Evolutionary conservation across 1,284 basidiomycete species (phyloP).

Genomic region (Austropuccinia psidii): DNA sequence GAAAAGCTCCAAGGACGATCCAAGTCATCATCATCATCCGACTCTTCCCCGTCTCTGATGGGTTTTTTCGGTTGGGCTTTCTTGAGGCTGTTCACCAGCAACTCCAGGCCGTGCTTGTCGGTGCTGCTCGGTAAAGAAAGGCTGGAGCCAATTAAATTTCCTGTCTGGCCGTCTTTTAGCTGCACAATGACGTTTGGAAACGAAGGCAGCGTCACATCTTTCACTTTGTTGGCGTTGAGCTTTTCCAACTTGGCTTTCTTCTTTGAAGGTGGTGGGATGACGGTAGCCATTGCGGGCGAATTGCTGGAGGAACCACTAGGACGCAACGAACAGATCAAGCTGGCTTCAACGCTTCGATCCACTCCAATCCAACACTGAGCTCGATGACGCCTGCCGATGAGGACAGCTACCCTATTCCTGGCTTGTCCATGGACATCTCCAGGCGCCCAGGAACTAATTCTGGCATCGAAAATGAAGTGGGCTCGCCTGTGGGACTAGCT

Average conservation of each 20-base stretch:
- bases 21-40: conserved; percentile 37
- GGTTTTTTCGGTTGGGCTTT: conserved; percentile 47
- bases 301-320: no score
- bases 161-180: conserved; percentile 80
- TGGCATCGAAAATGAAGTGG: no score
- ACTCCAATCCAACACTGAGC: no score
- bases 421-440: no score
- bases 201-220: conserved; percentile 48
- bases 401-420: no score
- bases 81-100: conserved; percentile 72
- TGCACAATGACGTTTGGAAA: conserved; percentile 72
- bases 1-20: conserved; percentile 36
- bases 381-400: no score
- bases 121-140: conserved; percentile 80
- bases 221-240: conserved; percentile 17
- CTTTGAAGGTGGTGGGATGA: conserved; percentile 37
- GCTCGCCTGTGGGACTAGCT: no score
- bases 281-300: conserved; percentile 35
- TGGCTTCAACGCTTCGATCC: no score
- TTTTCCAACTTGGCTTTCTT: conserved; percentile 36
- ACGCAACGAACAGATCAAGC: no score
- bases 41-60: neutral
- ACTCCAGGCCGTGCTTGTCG: conserved; percentile 71
- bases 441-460: no score
- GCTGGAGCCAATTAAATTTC: conserved; percentile 67